phyloP scores from a whole-genome alignment of 1,284 basidiomycete species.

The Takashimella koratensis region DNA sequence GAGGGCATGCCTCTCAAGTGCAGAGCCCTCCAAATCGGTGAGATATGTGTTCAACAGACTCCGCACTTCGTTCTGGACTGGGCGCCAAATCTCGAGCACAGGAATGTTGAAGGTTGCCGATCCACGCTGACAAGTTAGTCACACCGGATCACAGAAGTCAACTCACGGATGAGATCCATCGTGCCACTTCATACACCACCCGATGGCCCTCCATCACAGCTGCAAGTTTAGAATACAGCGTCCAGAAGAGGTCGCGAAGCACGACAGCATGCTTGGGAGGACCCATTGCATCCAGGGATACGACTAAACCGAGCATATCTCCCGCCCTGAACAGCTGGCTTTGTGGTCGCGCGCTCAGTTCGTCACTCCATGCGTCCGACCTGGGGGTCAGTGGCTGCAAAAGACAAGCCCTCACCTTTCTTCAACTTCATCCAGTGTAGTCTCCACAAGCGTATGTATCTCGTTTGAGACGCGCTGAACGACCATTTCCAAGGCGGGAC shows the following conservation, averaged over 20 bases:
- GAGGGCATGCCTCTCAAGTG: constrained; percentile 76
- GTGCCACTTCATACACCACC: constrained; percentile 86
- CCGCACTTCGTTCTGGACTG: constrained; percentile 86
- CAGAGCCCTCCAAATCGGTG: constrained; percentile 75
- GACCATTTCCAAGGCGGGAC: constrained; percentile 76
- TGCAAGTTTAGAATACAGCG: constrained; percentile 91
- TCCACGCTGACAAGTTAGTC: constrained; percentile 59
- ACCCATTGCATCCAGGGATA: constrained; percentile 65
- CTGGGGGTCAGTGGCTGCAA: constrained; percentile 1
- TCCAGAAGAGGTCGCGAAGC: constrained; percentile 95
- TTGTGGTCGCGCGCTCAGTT: constrained; percentile 20
- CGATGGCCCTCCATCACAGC: constrained; percentile 92
- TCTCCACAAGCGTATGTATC: constrained; percentile 79
- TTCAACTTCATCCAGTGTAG: constrained; percentile 84
- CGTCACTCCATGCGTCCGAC: constrained; percentile 13
- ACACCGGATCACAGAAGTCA: constrained; percentile 81
- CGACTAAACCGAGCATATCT: constrained; percentile 61
- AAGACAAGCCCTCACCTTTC: constrained; percentile 59
- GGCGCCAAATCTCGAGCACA: constrained; percentile 83
- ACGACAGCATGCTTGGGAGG: constrained; percentile 77
- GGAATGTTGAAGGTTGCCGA: constrained; percentile 59
- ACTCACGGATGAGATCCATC: constrained; percentile 78
- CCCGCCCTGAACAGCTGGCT: constrained; percentile 13
- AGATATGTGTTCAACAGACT: constrained; percentile 87
- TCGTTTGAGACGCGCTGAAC: constrained; percentile 80